Percentiles rank a stretch among this genome's conserved stretches.
These are phyloP conservation scores for Spathaspora sp. DNA, from an alignment of 1,139 yeast species.

Conservation along the genomic window DNA sequence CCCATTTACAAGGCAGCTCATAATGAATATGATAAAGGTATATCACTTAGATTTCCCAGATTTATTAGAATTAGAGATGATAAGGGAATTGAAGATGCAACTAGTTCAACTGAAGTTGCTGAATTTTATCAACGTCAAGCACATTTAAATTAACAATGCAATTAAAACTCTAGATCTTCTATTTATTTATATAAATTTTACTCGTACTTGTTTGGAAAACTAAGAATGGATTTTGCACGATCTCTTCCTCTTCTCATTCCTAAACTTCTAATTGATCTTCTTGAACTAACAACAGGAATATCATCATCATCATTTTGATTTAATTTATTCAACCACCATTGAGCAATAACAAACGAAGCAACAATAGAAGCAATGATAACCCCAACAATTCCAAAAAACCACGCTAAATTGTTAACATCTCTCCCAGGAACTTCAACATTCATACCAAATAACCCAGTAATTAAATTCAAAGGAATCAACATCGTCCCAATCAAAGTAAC, in stretches of 20 bases:
- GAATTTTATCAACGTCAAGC: constrained; percentile 86
- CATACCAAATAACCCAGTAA: constrained; percentile 96
- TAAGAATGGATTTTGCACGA: constrained; percentile 39
- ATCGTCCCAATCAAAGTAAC: constrained; percentile 91
- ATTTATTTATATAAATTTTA: constrained; percentile 8
- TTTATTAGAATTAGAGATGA: constrained; percentile 85
- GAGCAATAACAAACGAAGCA: constrained; percentile 29
- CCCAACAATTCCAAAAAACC: constrained; percentile 43
- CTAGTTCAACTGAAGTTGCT: constrained; percentile 84
- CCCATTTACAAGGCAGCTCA: constrained; percentile 92
- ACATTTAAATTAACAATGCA: constrained; percentile 19
- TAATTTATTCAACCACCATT: constrained; percentile 32
- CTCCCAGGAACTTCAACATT: constrained; percentile 86
- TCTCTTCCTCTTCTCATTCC: constrained; percentile 37
- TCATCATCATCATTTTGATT: constrained; percentile 15
- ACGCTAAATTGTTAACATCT: constrained; percentile 25
- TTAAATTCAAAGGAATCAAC: constrained; percentile 82
- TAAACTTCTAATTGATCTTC: constrained; percentile 45
- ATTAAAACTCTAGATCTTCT: not conserved
- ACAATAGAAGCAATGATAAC: constrained; percentile 35
- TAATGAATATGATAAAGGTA: constrained; percentile 76
- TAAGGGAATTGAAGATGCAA: constrained; percentile 84
- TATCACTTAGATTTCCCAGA: constrained; percentile 89
- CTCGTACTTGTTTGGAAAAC: constrained; percentile 42
- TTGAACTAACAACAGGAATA: constrained; percentile 18